These are phyloP conservation scores for Barnettozyma populi DNA, from an alignment of 805 yeast genomes.

Conservation along the genomic window DNA sequence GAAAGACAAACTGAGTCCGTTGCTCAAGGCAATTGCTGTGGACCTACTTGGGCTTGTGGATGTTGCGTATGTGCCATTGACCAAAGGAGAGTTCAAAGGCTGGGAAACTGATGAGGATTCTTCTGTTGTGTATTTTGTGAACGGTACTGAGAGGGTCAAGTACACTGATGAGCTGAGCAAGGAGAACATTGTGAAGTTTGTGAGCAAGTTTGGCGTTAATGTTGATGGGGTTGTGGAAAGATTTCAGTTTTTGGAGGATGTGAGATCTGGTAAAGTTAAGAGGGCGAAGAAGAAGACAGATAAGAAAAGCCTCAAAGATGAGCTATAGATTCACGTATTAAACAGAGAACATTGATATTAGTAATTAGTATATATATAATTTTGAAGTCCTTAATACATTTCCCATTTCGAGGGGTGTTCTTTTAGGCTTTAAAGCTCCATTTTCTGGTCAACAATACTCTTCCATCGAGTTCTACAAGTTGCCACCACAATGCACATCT, in stretches of 20 bases:
- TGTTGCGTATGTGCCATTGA: constrained; percentile 38
- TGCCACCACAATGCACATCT: not conserved
- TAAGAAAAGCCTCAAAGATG: constrained; percentile 12
- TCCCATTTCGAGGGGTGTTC: too few relatives aligned
- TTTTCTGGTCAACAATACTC: too few relatives aligned
- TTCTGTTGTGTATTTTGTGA: constrained; percentile 12
- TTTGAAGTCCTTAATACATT: too few relatives aligned
- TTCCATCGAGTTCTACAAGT: too few relatives aligned
- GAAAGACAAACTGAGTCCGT: constrained; percentile 43
- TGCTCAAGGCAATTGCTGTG: constrained; percentile 61
- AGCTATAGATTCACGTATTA: constrained; percentile 7
- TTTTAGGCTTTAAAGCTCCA: too few relatives aligned
- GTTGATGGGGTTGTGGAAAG: constrained; percentile 20
- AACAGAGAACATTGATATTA: too few relatives aligned
- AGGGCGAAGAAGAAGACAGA: constrained; percentile 11
- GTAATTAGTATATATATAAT: too few relatives aligned
- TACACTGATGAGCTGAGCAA: constrained; percentile 31
- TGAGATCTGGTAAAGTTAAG: constrained; percentile 24
- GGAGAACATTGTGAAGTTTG: constrained; percentile 26
- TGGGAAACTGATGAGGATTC: constrained; percentile 15
- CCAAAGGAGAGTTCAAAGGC: constrained; percentile 15
- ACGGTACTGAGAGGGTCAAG: constrained; percentile 11
- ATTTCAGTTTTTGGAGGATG: constrained; percentile 15
- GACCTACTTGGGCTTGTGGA: constrained; percentile 54
- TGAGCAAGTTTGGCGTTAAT: constrained; percentile 24